A percentile compares a stretch with the other conserved stretches of the same genome.
These are phyloP conservation scores for Komagataea norvegica DNA, from an alignment of 1,139 yeast genomes.

Conservation along the genomic window DNA sequence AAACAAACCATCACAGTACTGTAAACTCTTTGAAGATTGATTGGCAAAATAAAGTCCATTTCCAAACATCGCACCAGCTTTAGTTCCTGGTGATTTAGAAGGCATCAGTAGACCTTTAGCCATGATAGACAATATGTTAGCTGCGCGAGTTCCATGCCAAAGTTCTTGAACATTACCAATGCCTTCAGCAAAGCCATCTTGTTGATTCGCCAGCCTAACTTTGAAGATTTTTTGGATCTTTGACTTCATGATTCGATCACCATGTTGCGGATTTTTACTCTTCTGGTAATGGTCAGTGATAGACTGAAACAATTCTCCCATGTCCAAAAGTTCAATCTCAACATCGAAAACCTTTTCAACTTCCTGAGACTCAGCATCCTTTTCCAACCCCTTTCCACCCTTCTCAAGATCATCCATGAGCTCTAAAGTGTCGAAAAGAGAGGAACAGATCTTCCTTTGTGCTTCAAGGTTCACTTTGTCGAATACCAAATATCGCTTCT, in stretches of 20 bases:
- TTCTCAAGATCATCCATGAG: constrained; percentile 4
- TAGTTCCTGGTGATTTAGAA: constrained; percentile 3
- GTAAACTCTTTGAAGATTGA: constrained; percentile 6
- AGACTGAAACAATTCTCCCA: neutral
- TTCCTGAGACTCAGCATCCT: constrained; percentile 7
- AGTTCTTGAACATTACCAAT: constrained; percentile 7
- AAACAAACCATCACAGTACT: constrained; percentile 9
- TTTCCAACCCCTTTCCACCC: constrained; percentile 2
- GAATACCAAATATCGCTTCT: constrained; percentile 4
- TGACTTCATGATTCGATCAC: constrained; percentile 1
- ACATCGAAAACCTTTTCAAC: constrained; percentile 7
- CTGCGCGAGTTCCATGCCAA: constrained; percentile 10
- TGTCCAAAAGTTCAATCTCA: constrained; percentile 4
- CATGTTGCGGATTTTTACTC: constrained; percentile 4
- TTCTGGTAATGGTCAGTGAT: constrained; percentile 3
- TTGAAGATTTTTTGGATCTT: neutral
- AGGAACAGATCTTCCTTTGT: constrained; percentile 4
- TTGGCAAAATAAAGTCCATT: constrained; percentile 8
- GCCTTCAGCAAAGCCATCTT: constrained; percentile 3
- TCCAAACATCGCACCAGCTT: constrained; percentile 9
- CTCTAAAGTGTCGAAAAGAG: constrained; percentile 5
- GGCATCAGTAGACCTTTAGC: constrained; percentile 8
- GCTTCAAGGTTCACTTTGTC: neutral
- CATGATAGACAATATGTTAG: constrained; percentile 4
- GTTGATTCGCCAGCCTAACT: constrained; percentile 6